Percentiles rank a stretch among this genome's conserved stretches.
These are phyloP conservation scores for Phalaenopsis hybrid DNA, from an alignment of 116 monocot species.

Conservation along the genomic window DNA sequence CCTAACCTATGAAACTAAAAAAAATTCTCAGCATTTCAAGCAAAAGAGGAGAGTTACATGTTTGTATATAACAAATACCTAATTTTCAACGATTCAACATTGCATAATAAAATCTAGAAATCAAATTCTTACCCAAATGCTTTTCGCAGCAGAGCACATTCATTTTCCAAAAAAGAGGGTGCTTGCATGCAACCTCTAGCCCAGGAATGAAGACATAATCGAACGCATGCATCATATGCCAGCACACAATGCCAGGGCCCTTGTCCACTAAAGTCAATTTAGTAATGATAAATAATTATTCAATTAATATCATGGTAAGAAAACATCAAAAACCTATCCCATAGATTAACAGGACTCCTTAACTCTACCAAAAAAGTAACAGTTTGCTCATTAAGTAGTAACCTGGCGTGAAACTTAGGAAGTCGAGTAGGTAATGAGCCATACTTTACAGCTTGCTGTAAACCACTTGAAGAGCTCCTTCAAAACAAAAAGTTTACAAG, in stretches of 20 bases:
- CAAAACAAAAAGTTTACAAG: neutral
- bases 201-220: slow-evolving; percentile 96
- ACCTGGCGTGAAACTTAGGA: slow-evolving; percentile 94
- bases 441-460: neutral
- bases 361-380: neutral
- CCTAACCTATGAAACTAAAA: too few relatives aligned
- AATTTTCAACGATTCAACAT: too few relatives aligned
- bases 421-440: slow-evolving; percentile 7
- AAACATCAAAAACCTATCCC: neutral
- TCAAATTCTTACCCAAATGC: slow-evolving; percentile 63
- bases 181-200: slow-evolving; percentile 95
- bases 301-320: too few relatives aligned
- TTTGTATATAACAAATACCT: too few relatives aligned
- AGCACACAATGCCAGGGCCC: slow-evolving; percentile 89
- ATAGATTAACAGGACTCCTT: neutral
- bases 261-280: slow-evolving; percentile 40
- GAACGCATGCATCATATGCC: slow-evolving; percentile 95
- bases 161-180: slow-evolving; percentile 87
- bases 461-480: neutral
- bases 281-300: too few relatives aligned
- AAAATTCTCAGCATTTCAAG: too few relatives aligned
- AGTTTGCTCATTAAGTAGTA: neutral
- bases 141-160: slow-evolving; percentile 70
- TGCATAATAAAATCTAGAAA: neutral
- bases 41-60: too few relatives aligned